Evolutionary conservation across 108 stramenopile species (phyloP).

Genomic region (Cyclostephanos tholiformis): DNA sequence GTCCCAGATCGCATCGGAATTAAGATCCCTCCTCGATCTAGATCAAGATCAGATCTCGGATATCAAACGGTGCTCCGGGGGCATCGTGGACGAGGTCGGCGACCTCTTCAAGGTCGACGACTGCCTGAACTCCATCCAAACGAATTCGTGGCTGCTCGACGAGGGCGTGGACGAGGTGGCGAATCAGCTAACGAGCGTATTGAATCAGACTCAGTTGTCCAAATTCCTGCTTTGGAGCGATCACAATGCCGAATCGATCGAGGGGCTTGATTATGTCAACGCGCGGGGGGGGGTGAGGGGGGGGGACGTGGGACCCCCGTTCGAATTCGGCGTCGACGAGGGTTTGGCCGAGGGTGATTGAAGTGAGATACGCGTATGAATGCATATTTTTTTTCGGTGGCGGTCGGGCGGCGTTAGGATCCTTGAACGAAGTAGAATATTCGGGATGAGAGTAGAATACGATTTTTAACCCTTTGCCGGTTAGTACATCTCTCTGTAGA

Average conservation of each 20-base stretch:
- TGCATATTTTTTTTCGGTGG: no score
- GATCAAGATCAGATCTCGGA: constrained; percentile 56
- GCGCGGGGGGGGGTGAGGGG: constrained; percentile 23
- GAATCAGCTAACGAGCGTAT: constrained; percentile 73
- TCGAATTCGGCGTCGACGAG: constrained; percentile 82
- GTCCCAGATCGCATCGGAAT: constrained; percentile 57
- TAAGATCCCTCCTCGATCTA: constrained; percentile 64
- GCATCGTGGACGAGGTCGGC: constrained; percentile 62
- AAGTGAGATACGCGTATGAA: no score
- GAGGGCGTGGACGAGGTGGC: constrained; percentile 74
- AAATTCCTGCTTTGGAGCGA: constrained; percentile 89
- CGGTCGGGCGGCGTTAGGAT: no score
- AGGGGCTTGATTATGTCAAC: constrained; percentile 78
- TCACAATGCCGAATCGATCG: constrained; percentile 84
- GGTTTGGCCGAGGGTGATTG: constrained; percentile 41
- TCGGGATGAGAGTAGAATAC: no score
- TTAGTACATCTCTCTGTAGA: background rate
- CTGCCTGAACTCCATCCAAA: constrained; percentile 67
- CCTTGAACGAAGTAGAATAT: no score
- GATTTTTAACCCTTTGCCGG: no score
- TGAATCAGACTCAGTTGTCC: constrained; percentile 84
- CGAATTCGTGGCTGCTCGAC: constrained; percentile 80
- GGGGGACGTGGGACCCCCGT: constrained; percentile 52
- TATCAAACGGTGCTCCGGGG: constrained; percentile 50
- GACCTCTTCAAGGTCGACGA: constrained; percentile 67